Percentiles rank a stretch among this genome's conserved stretches.
phyloP scores from a whole-genome alignment of 768 basidiomycete species.

The Agaricus sinodeliciosus region DNA sequence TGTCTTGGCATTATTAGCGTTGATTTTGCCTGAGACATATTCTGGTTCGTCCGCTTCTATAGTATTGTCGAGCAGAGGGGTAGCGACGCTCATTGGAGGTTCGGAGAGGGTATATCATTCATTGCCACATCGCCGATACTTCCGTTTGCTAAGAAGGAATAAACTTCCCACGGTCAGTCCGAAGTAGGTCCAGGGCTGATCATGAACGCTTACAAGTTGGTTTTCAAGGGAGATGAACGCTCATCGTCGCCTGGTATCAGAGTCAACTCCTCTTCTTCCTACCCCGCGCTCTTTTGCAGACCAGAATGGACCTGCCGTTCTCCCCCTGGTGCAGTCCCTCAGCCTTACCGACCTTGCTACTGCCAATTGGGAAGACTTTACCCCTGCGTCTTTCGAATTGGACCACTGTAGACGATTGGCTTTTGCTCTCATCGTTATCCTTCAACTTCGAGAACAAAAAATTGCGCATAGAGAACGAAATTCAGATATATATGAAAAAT shows the following conservation, averaged over 20 bases:
- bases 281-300: not conserved
- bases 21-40: conserved; percentile 28
- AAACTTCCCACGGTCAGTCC: not conserved
- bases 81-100: conserved; percentile 46
- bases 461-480: not conserved
- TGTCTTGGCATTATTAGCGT: conserved; percentile 21
- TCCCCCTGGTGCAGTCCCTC: conserved; percentile 16
- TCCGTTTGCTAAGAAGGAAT: not conserved
- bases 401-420: conserved; percentile 14
- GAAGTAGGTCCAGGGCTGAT: no score
- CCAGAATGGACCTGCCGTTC: not conserved
- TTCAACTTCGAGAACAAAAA: conserved; percentile 24
- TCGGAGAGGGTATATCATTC: not conserved
- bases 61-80: conserved; percentile 61
- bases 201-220: not conserved
- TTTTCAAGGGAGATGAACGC: not conserved
- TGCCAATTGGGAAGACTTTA: conserved; percentile 5
- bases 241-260: not conserved
- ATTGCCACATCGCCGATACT: not conserved
- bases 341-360: conserved; percentile 15
- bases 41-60: conserved; percentile 82
- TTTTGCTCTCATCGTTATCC: conserved; percentile 26
- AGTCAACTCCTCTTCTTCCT: conserved; percentile 6
- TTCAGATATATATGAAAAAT: conserved; percentile 36
- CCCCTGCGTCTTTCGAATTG: conserved; percentile 5